Conservation (phyloP, 345 rosid genomes). For the Rubroshorea leprosula region DNA sequence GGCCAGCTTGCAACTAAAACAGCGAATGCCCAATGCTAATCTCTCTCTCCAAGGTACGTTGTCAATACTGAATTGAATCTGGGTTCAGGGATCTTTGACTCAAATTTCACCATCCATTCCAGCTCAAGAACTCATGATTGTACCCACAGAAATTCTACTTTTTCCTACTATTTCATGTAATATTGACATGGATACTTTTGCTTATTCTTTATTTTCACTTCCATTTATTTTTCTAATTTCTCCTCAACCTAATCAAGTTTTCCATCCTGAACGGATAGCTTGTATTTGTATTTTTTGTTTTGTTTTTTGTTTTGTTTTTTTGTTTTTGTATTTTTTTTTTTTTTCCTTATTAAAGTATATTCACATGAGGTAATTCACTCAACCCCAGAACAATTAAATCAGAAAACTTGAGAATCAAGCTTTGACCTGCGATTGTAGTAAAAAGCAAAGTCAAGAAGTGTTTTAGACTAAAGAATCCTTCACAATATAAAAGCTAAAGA, state of each 20-base stretch:
- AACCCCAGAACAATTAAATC: conserved; percentile 17
- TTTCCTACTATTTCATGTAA: too few species aligned
- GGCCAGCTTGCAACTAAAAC: conserved; percentile 20
- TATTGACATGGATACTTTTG: too few species aligned
- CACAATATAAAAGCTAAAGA: conserved; percentile 11
- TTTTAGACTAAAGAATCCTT: conserved; percentile 17
- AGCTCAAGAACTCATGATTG: conserved; percentile 11
- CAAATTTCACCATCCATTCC: conserved; percentile 10
- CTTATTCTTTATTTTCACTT: not conserved
- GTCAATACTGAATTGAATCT: conserved; percentile 17
- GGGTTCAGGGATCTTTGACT: conserved; percentile 19
- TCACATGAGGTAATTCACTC: too few species aligned
- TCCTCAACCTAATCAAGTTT: too few species aligned
- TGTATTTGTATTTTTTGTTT: too few species aligned
- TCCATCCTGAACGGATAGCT: too few species aligned
- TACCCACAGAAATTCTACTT: conserved; percentile 5
- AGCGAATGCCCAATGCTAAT: conserved; percentile 17
- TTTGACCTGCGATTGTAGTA: conserved; percentile 37
- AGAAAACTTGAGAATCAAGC: conserved; percentile 27
- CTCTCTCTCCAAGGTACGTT: conserved; percentile 12
- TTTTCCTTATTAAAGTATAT: too few species aligned
- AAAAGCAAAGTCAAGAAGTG: conserved; percentile 23
- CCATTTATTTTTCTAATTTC: conserved; percentile 5
- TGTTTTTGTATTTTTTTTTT: too few species aligned
- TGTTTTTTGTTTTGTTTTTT: too few species aligned